phyloP scores from a whole-genome alignment of 768 basidiomycete genomes.

The Dacryopinax spathularia region DNA sequence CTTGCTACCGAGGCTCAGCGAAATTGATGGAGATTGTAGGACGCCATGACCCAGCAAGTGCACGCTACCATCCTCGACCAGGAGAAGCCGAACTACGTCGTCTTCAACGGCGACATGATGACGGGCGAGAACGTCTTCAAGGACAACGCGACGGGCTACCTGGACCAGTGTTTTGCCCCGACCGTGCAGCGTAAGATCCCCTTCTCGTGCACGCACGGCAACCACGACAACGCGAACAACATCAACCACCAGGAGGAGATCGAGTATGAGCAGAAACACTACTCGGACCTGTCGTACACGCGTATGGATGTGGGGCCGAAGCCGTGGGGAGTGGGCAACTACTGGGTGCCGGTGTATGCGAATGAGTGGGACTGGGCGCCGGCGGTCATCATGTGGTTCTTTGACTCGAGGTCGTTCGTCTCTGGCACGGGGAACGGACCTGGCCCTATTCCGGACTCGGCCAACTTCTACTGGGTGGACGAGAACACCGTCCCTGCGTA shows the following conservation, averaged over 20 bases:
- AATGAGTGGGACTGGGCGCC: conserved; percentile 25
- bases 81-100: conserved; percentile 57
- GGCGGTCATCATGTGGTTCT: conserved; percentile 55
- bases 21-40: conserved; percentile 38
- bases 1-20: neutral
- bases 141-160: conserved; percentile 50
- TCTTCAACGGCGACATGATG: conserved; percentile 59
- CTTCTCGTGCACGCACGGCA: conserved; percentile 57
- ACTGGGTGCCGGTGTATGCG: conserved; percentile 54
- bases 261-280: conserved; percentile 35
- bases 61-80: conserved; percentile 42
- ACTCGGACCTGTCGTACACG: conserved; percentile 11
- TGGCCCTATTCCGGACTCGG: neutral
- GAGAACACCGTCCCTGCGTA: conserved; percentile 43
- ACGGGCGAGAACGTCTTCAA: conserved; percentile 48
- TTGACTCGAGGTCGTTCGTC: conserved; percentile 42
- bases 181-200: conserved; percentile 43
- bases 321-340: conserved; percentile 46
- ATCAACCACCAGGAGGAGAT: conserved; percentile 60
- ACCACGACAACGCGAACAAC: conserved; percentile 36
- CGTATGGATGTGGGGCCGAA: conserved; percentile 12
- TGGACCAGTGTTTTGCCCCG: conserved; percentile 50
- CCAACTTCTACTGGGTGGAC: conserved; percentile 28
- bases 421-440: conserved; percentile 16
- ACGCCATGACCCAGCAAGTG: conserved; percentile 43